Conservation (phyloP, 345 rosid species). For the Rhodamnia rubescens region DNA sequence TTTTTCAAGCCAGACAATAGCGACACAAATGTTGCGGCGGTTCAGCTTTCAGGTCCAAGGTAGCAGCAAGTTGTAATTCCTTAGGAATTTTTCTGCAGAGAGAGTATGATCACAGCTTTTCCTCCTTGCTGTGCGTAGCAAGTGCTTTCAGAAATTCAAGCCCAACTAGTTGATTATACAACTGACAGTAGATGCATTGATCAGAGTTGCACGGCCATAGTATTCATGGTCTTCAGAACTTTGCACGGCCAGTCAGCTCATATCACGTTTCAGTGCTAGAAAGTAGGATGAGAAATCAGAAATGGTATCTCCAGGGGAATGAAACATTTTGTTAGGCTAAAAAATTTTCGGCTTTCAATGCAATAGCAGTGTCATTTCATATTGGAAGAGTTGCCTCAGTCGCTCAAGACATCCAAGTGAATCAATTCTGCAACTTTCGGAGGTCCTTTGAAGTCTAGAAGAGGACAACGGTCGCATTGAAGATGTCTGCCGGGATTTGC, state of each 20-base stretch:
- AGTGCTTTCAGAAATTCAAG: neutral
- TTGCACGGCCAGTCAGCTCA: neutral
- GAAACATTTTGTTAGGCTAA: neutral
- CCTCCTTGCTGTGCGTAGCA: neutral
- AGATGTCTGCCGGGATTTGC: neutral
- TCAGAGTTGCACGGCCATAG: neutral
- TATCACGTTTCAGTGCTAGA: neutral
- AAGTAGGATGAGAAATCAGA: neutral
- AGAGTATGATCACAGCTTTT: neutral
- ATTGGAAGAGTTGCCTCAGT: neutral
- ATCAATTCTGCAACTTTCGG: neutral
- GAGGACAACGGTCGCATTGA: neutral
- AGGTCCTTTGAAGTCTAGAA: neutral
- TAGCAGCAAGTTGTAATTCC: constrained; percentile 14
- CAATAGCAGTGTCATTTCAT: neutral
- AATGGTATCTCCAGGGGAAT: neutral
- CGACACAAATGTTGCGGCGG: constrained; percentile 56
- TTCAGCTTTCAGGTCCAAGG: constrained; percentile 87
- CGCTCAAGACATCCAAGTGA: neutral
- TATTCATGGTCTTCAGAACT: neutral
- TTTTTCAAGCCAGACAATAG: constrained; percentile 54
- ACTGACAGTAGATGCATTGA: neutral
- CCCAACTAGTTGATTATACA: neutral
- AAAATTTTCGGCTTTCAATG: neutral
- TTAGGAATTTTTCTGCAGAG: neutral